These are phyloP conservation scores for Aspergillus campestris DNA, from an alignment of 495 filamentous ascomycete genomes.

Conservation along the genomic window DNA sequence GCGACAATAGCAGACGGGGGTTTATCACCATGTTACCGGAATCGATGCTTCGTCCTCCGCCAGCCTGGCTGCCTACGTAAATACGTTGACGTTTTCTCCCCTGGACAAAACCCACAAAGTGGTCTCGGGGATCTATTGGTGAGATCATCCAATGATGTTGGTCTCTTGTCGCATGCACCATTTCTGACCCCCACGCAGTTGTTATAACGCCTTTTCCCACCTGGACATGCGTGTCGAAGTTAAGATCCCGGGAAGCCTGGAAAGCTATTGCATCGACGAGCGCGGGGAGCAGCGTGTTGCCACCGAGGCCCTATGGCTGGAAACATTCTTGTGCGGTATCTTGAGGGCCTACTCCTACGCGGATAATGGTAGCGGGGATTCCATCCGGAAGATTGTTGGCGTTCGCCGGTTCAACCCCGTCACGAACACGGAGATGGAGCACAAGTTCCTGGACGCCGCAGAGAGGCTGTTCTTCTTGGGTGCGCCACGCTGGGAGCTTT, in stretches of 20 bases:
- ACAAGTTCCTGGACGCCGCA: conserved; percentile 90
- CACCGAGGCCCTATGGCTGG: conserved; percentile 88
- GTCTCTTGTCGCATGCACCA: conserved; percentile 8
- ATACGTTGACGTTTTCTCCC: conserved; percentile 85
- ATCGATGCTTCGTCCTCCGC: conserved; percentile 96
- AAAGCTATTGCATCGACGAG: conserved; percentile 95
- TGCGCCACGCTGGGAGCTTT: conserved; percentile 21
- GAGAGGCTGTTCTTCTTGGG: conserved; percentile 93
- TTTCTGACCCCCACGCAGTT: conserved; percentile 45
- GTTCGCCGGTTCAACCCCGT: conserved; percentile 94
- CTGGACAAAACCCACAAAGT: conserved; percentile 85
- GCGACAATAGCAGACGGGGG: conserved; percentile 53
- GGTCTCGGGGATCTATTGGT: conserved; percentile 91
- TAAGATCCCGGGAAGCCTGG: conserved; percentile 88
- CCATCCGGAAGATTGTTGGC: conserved; percentile 87
- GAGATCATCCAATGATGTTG: conserved; percentile 10
- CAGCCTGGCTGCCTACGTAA: conserved; percentile 94
- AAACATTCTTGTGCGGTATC: conserved; percentile 92
- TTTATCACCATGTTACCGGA: conserved; percentile 98
- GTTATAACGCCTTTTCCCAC: conserved; percentile 98
- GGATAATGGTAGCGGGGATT: conserved; percentile 85
- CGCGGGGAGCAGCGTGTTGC: conserved; percentile 87
- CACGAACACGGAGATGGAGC: conserved; percentile 93
- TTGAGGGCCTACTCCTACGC: conserved; percentile 92
- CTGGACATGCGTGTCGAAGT: conserved; percentile 98